Percentiles rank a stretch among this genome's conserved stretches.
phyloP scores from a whole-genome alignment of 1,139 yeast genomes.

The Saccharomyces uvarum region DNA sequence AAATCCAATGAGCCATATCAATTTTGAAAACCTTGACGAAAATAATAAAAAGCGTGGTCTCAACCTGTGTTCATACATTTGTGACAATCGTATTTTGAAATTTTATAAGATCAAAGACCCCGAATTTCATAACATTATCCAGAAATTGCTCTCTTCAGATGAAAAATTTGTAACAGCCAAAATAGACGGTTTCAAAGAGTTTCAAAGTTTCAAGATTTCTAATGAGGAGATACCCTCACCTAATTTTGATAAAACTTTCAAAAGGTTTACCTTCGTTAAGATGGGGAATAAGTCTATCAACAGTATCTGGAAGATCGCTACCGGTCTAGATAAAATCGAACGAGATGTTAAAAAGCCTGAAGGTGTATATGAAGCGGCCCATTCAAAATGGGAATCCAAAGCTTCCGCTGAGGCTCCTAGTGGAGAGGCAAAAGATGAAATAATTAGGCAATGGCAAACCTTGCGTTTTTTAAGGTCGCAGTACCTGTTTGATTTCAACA shows the following conservation, averaged over 20 bases:
- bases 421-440: constrained; percentile 10
- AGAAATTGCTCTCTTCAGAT: constrained; percentile 15
- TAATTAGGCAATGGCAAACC: constrained; percentile 28
- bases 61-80: constrained; percentile 15
- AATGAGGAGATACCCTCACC: constrained; percentile 2
- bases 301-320: constrained; percentile 27
- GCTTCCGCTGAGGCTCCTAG: background rate
- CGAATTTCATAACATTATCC: constrained; percentile 15
- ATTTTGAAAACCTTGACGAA: constrained; percentile 14
- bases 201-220: constrained; percentile 15
- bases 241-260: constrained; percentile 18
- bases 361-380: constrained; percentile 14
- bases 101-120: constrained; percentile 26
- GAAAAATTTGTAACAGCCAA: constrained; percentile 15
- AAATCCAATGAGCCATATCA: constrained; percentile 10
- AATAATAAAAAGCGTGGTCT: constrained; percentile 12
- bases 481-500: constrained; percentile 23
- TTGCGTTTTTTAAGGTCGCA: constrained; percentile 24
- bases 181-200: constrained; percentile 20
- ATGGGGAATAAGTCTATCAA: constrained; percentile 29
- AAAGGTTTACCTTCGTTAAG: constrained; percentile 28
- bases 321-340: constrained; percentile 22
- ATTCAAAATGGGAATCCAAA: constrained; percentile 4
- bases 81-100: constrained; percentile 15
- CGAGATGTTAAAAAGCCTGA: constrained; percentile 11